phyloP scores from a whole-genome alignment of 129 eudicot species.

The Flaveria trinervia region DNA sequence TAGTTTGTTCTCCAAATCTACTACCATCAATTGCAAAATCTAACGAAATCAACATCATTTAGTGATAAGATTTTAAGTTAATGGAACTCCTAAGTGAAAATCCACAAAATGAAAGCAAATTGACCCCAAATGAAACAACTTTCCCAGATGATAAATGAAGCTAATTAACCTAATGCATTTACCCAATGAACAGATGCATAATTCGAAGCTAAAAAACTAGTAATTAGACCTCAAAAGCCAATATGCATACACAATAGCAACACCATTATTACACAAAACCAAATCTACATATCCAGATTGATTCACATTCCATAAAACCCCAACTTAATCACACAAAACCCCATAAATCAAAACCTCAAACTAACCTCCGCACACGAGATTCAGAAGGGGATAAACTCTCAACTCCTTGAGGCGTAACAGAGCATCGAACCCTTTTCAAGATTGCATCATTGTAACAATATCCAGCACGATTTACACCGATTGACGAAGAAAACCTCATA shows the following conservation, averaged over 20 bases:
- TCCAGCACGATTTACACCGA: slow-evolving; percentile 28
- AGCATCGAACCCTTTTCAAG: slow-evolving; percentile 45
- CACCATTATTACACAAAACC: too few species aligned
- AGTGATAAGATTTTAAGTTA: neutral
- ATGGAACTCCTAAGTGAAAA: too few species aligned
- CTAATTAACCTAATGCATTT: neutral
- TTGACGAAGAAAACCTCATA: slow-evolving; percentile 39
- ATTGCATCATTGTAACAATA: slow-evolving; percentile 15
- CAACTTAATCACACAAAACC: neutral
- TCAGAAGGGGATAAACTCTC: slow-evolving; percentile 47
- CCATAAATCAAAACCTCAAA: neutral
- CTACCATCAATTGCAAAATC: slow-evolving; percentile 15
- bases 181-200: neutral
- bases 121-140: neutral
- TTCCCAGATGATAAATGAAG: slow-evolving; percentile 17
- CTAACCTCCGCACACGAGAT: slow-evolving; percentile 56
- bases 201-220: neutral
- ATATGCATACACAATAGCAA: neutral
- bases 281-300: neutral
- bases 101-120: neutral
- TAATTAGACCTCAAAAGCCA: slow-evolving; percentile 6
- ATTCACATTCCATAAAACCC: neutral
- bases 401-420: slow-evolving; percentile 46
- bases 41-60: slow-evolving; percentile 8
- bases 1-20: neutral